A percentile compares a stretch with the other conserved stretches of the same genome.
Conservation (phyloP, 352 stramenopile species). For the Phytophthora syringae region DNA sequence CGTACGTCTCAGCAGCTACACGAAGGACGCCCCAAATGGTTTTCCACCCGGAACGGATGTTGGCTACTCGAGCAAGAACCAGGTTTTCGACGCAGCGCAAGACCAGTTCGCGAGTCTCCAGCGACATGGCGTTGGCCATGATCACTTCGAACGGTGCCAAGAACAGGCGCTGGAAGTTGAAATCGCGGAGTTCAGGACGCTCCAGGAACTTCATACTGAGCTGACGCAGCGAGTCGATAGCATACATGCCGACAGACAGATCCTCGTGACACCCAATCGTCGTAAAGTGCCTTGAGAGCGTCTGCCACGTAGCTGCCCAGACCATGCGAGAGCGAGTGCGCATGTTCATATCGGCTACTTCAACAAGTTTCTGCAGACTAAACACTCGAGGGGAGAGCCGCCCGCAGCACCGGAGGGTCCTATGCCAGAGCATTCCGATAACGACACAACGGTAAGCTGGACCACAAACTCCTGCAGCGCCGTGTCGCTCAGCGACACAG, state of each 20-base stretch:
- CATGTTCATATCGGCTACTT: conserved; percentile 99
- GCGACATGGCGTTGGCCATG: conserved; percentile 84
- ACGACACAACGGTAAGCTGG: conserved; percentile 90
- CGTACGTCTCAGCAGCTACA: conserved; percentile 87
- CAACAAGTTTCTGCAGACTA: conserved; percentile 98
- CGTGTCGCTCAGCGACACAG: conserved; percentile 72
- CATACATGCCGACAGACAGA: conserved; percentile 97
- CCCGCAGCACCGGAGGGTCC: conserved; percentile 43
- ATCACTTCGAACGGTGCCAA: conserved; percentile 97
- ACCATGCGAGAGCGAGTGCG: conserved; percentile 94
- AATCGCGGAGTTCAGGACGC: conserved; percentile 98
- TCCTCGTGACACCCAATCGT: conserved; percentile 97
- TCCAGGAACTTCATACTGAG: conserved; percentile 99
- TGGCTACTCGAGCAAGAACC: conserved; percentile 84
- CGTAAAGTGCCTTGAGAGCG: conserved; percentile 97
- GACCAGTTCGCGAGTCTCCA: conserved; percentile 92
- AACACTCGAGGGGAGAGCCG: conserved; percentile 94
- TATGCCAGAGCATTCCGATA: conserved; percentile 86
- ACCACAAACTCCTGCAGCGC: conserved; percentile 92
- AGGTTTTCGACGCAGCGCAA: conserved; percentile 93
- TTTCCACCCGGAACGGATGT: conserved; percentile 94
- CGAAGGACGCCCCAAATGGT: conserved; percentile 94
- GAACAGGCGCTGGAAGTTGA: conserved; percentile 99
- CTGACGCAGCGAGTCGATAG: conserved; percentile 99
- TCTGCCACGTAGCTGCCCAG: conserved; percentile 98